Percentiles rank a stretch among this genome's conserved stretches.
phyloP scores from a whole-genome alignment of 805 yeast genomes.

The Cyberlindnera mrakii region DNA sequence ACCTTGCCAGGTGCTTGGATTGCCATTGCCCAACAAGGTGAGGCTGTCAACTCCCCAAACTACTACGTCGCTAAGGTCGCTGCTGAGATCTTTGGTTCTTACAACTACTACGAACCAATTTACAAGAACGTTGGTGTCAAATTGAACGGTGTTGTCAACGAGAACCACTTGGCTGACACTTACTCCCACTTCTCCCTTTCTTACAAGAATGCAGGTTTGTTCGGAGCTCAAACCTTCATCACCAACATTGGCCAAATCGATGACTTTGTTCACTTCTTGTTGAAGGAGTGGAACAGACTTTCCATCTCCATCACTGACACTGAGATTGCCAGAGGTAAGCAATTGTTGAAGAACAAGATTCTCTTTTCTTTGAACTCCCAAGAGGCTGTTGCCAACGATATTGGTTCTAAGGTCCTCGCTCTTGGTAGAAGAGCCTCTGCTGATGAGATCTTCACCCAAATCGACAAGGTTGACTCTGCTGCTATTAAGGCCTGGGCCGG shows the following conservation, averaged over 20 bases:
- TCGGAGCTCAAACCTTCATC: slow-evolving; percentile 73
- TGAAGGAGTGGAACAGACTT: slow-evolving; percentile 86
- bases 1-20: slow-evolving; percentile 77
- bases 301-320: slow-evolving; percentile 68
- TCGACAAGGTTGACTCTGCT: slow-evolving; percentile 57
- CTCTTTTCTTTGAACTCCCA: slow-evolving; percentile 45
- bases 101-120: slow-evolving; percentile 47
- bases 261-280: slow-evolving; percentile 73
- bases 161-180: slow-evolving; percentile 66
- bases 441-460: slow-evolving; percentile 50
- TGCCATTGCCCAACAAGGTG: slow-evolving; percentile 71
- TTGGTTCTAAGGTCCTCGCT: slow-evolving; percentile 55
- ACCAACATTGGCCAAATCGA: slow-evolving; percentile 56
- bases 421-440: slow-evolving; percentile 58
- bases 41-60: slow-evolving; percentile 54
- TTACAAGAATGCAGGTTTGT: slow-evolving; percentile 73
- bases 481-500: slow-evolving; percentile 71
- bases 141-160: slow-evolving; percentile 61
- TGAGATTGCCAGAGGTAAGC: slow-evolving; percentile 75
- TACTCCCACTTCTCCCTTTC: slow-evolving; percentile 67
- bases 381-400: slow-evolving; percentile 44
- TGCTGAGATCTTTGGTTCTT: slow-evolving; percentile 53
- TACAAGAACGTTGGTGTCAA: slow-evolving; percentile 60
- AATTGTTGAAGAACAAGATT: slow-evolving; percentile 58
- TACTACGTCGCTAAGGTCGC: slow-evolving; percentile 72